Conservation (phyloP, 345 rosid genomes). For the Sisymbrium irio region DNA sequence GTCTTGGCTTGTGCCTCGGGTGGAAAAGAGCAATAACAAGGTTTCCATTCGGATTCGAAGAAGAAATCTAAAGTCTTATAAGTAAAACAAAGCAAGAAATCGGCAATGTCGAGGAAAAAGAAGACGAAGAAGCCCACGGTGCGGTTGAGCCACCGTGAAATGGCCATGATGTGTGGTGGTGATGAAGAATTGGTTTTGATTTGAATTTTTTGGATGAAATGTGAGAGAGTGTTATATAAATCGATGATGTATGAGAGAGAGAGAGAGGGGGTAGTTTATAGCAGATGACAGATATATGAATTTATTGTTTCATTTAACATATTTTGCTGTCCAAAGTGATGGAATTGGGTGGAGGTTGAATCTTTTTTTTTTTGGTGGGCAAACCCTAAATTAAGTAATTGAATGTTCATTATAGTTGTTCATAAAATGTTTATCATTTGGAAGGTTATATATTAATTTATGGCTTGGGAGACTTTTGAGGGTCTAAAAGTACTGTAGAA, state of each 20-base stretch:
- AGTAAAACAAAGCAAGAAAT: slow-evolving; percentile 32
- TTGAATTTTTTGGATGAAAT: background rate
- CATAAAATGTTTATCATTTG: slow-evolving; percentile 6
- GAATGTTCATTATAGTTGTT: background rate
- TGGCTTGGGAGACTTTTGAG: background rate
- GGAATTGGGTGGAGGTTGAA: slow-evolving; percentile 37
- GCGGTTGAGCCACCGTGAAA: slow-evolving; percentile 36
- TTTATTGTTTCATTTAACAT: slow-evolving; percentile 38
- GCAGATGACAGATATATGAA: slow-evolving; percentile 31
- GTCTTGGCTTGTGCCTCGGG: slow-evolving; percentile 35
- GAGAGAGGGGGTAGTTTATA: slow-evolving; percentile 16
- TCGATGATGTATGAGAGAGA: background rate
- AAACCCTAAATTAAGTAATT: slow-evolving; percentile 18
- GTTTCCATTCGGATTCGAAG: slow-evolving; percentile 33
- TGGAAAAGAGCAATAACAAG: slow-evolving; percentile 36
- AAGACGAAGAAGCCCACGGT: slow-evolving; percentile 32
- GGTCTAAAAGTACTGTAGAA: background rate
- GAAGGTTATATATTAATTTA: slow-evolving; percentile 1
- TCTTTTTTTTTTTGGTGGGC: background rate
- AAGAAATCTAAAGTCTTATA: slow-evolving; percentile 34
- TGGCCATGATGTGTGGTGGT: slow-evolving; percentile 29
- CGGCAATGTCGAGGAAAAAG: slow-evolving; percentile 31
- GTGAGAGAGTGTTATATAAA: slow-evolving; percentile 14
- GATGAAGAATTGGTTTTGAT: slow-evolving; percentile 2
- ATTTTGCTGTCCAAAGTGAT: slow-evolving; percentile 33